Percentiles rank a stretch among this genome's conserved stretches.
phyloP scores from a whole-genome alignment of 441 rosid genomes.

The Eruca vesicaria region DNA sequence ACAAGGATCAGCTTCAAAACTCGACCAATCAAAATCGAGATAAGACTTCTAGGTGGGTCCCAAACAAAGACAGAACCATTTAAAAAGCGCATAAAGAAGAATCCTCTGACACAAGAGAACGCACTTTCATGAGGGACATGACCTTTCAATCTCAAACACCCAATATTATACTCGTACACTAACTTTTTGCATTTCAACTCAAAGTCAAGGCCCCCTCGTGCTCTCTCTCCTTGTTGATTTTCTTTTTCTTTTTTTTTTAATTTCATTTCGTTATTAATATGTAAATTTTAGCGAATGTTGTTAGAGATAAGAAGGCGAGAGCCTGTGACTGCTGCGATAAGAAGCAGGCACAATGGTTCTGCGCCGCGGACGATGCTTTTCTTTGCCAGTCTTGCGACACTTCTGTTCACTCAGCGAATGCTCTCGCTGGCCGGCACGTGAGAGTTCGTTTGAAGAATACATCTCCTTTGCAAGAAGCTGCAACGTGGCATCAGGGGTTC shows the following conservation, averaged over 20 bases:
- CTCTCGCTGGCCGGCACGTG: not conserved
- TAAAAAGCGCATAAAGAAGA: not conserved
- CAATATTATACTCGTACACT: not conserved
- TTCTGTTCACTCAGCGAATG: not conserved
- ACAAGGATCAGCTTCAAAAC: slow-evolving; percentile 45
- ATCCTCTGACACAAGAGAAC: not conserved
- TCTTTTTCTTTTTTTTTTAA: not conserved
- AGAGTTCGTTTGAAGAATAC: not conserved
- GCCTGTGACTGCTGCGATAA: not conserved
- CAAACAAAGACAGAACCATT: not conserved
- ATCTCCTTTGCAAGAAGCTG: slow-evolving; percentile 1
- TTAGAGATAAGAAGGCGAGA: not conserved
- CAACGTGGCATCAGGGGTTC: slow-evolving; percentile 84
- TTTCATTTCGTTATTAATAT: not conserved
- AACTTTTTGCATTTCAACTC: too few relatives aligned
- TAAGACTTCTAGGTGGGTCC: not conserved
- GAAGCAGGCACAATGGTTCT: not conserved
- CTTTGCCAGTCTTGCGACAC: not conserved
- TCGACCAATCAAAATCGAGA: slow-evolving; percentile 46
- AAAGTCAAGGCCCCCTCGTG: not conserved
- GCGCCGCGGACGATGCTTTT: not conserved
- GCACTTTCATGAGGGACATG: not conserved
- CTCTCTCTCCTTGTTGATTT: not conserved
- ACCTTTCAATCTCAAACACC: not conserved
- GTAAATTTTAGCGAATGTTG: not conserved